A percentile compares a stretch with the other conserved stretches of the same genome.
These are phyloP conservation scores for Boeremia lycopersici DNA, from an alignment of 2,329 filamentous ascomycete species.

Conservation along the genomic window DNA sequence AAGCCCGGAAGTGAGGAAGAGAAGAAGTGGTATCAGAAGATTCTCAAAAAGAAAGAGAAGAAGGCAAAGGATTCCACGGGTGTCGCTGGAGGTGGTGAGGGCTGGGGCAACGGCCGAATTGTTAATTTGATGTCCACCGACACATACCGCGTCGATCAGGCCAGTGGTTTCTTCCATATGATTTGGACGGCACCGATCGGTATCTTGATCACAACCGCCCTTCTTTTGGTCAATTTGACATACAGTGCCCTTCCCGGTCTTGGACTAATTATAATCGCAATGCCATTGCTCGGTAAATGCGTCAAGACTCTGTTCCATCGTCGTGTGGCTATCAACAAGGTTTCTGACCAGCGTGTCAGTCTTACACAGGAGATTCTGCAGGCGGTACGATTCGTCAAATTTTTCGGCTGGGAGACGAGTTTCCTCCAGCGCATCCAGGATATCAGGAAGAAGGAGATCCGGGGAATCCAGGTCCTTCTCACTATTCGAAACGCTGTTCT, in stretches of 20 bases:
- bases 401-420: slow-evolving; percentile 91
- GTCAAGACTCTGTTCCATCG: slow-evolving; percentile 78
- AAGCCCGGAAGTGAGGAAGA: slow-evolving; percentile 57
- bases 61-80: slow-evolving; percentile 54
- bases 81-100: slow-evolving; percentile 71
- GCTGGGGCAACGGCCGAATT: slow-evolving; percentile 92
- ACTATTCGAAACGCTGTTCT: slow-evolving; percentile 85
- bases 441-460: slow-evolving; percentile 78
- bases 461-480: slow-evolving; percentile 81
- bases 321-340: slow-evolving; percentile 82
- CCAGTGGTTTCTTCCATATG: slow-evolving; percentile 87
- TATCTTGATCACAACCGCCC: slow-evolving; percentile 76
- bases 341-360: slow-evolving; percentile 90
- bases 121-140: slow-evolving; percentile 95
- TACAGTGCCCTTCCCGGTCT: slow-evolving; percentile 92
- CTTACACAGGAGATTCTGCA: slow-evolving; percentile 91
- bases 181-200: slow-evolving; percentile 85
- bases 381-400: slow-evolving; percentile 94
- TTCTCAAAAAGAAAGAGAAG: slow-evolving; percentile 49
- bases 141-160: slow-evolving; percentile 89
- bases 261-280: slow-evolving; percentile 75
- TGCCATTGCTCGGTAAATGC: slow-evolving; percentile 77
- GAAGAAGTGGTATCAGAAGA: slow-evolving; percentile 58
- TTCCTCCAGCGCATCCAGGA: slow-evolving; percentile 78
- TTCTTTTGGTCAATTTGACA: slow-evolving; percentile 84